Evolutionary conservation across 1,139 yeast genomes (phyloP).

Genomic region (Pichia sp.): DNA sequence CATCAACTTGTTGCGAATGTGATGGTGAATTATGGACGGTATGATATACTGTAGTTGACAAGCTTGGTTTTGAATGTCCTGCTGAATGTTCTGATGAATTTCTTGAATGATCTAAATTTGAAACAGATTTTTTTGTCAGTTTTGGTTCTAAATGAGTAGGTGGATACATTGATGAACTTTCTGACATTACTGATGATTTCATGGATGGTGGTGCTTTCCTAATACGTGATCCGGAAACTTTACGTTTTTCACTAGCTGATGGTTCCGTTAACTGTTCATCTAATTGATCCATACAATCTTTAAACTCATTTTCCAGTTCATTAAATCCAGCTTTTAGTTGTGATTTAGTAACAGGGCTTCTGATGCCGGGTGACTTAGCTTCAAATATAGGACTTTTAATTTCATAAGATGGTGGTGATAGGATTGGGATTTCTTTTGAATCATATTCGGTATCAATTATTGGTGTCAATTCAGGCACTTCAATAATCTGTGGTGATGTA

Average conservation of each 20-base stretch:
- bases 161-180: slow-evolving; percentile 7
- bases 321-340: slow-evolving; percentile 16
- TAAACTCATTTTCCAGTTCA: slow-evolving; percentile 24
- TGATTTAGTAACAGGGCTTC: slow-evolving; percentile 1
- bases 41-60: not conserved
- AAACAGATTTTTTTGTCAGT: too few relatives aligned
- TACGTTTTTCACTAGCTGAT: not conserved
- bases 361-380: not conserved
- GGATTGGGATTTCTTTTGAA: not conserved
- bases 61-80: not conserved
- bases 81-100: not conserved
- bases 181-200: slow-evolving; percentile 2
- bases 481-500: too few relatives aligned
- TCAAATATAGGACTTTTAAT: not conserved
- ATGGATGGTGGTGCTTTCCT: slow-evolving; percentile 7
- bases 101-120: not conserved
- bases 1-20: too few relatives aligned
- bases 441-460: not conserved
- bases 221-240: not conserved
- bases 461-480: too few relatives aligned
- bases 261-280: slow-evolving; percentile 1
- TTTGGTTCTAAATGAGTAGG: not conserved
- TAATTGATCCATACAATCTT: slow-evolving; percentile 20
- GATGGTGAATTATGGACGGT: not conserved
- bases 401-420: slow-evolving; percentile 7